phyloP scores from a whole-genome alignment of 495 filamentous ascomycete species.

The Amorphotheca resinae region DNA sequence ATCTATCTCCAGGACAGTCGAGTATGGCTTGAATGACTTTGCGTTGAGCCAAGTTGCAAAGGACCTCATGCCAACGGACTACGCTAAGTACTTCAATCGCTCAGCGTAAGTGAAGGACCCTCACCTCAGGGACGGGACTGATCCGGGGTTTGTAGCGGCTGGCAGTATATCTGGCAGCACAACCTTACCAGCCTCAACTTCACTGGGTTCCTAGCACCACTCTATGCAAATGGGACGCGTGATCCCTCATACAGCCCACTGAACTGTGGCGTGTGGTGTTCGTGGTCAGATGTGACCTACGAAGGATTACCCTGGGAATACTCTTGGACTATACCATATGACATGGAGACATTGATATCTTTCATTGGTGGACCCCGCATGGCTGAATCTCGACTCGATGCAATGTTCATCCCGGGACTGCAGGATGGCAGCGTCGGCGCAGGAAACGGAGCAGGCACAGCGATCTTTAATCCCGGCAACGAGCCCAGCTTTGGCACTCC shows the following conservation, averaged over 20 bases:
- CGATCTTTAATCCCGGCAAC: slow-evolving; percentile 58
- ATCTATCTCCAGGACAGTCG: slow-evolving; percentile 55
- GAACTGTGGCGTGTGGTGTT: slow-evolving; percentile 45
- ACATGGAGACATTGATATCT: slow-evolving; percentile 47
- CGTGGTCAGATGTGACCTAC: slow-evolving; percentile 50
- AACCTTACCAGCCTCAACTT: slow-evolving; percentile 48
- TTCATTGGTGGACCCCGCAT: slow-evolving; percentile 44
- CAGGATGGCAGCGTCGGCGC: background rate
- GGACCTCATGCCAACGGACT: slow-evolving; percentile 38
- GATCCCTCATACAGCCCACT: slow-evolving; percentile 29
- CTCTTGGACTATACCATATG: slow-evolving; percentile 52
- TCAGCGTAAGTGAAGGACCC: slow-evolving; percentile 56
- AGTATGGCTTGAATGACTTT: slow-evolving; percentile 71
- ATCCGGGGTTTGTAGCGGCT: slow-evolving; percentile 35
- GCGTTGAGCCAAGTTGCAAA: slow-evolving; percentile 48
- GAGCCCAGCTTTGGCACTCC: slow-evolving; percentile 57
- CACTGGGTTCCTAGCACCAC: slow-evolving; percentile 55
- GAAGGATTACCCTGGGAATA: slow-evolving; percentile 62
- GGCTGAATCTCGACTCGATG: slow-evolving; percentile 45
- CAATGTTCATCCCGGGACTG: slow-evolving; percentile 38
- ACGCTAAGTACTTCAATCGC: slow-evolving; percentile 46
- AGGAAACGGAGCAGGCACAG: slow-evolving; percentile 25
- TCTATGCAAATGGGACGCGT: slow-evolving; percentile 48
- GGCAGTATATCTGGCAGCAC: slow-evolving; percentile 43
- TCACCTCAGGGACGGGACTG: slow-evolving; percentile 39